Percentiles rank a stretch among this genome's conserved stretches.
These are phyloP conservation scores for Azolla pinnata DNA, from an alignment of 75 land plant genomes.

Conservation along the genomic window DNA sequence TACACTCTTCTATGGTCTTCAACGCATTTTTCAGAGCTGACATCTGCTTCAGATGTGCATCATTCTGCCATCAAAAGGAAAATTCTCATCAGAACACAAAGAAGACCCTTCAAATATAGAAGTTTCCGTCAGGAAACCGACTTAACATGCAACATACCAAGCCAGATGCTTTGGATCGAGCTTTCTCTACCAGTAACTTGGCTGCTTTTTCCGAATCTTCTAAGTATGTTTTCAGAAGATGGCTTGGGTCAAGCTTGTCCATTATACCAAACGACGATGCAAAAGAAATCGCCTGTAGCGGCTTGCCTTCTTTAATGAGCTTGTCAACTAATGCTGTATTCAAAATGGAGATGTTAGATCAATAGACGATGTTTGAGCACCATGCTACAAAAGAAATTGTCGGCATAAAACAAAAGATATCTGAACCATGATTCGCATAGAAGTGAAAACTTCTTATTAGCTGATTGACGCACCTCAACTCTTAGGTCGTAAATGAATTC, in stretches of 20 bases:
- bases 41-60: constrained; percentile 35
- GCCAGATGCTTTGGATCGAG: no score
- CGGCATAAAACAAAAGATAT: no score
- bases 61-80: constrained; percentile 11
- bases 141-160: neutral
- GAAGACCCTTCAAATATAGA: neutral
- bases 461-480: no score
- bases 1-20: constrained; percentile 40
- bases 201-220: constrained; percentile 33
- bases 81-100: no score
- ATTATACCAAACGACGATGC: constrained; percentile 46
- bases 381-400: no score
- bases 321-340: constrained; percentile 42
- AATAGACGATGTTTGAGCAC: no score
- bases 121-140: neutral
- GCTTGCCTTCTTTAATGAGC: constrained; percentile 48
- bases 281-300: constrained; percentile 56
- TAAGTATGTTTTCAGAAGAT: constrained; percentile 46
- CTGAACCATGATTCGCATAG: no score
- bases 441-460: no score
- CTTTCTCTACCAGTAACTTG: neutral
- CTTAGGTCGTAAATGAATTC: no score
- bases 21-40: constrained; percentile 32
- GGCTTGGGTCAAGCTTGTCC: constrained; percentile 40
- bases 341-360: no score